Evolutionary conservation across 495 filamentous ascomycete species (phyloP), one percentile per base, ranked within the genome.

Genomic region (Wilcoxina mikolae): DNA sequence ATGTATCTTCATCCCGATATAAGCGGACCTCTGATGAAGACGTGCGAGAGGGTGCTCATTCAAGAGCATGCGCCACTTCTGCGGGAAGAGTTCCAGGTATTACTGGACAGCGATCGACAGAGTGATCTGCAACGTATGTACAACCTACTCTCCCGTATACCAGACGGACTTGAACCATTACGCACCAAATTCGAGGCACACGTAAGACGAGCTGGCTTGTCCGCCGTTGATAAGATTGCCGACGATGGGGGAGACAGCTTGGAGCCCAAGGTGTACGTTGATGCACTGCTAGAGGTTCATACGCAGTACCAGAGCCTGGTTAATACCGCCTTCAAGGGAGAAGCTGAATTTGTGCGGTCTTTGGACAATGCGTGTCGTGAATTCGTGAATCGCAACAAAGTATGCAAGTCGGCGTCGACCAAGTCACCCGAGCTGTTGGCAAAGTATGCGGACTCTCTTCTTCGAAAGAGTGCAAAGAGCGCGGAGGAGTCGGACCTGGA

Each of bases 91-190:
- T 99, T 99, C 67, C 93, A 99, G 66, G 77, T 84, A 9, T 76
- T 99, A n/a, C 72, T 99, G 26, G 88, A 96, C 58, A 88, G 91
- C 60, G 87, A 99, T 68, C 83, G 88, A 54, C 84, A 93, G 65
- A 87, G 94, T 20, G 91, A 99, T 63, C 81, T 99, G 69, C 84
- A 85, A 27, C 81, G 91, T 44, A 99, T 96, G 93, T 99, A 96
- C 67, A 82, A 78, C 64, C 77, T 99, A 3, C 76, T 99, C 0
- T 83, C 85, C 0, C 81, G 89, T 45, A 95, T 99, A 60, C 81
- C 84, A 31, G 90, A 95, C 44, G 91, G 93, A 0, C 68, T 96
- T 38, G 93, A 99, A 46, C 91, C 91, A 18, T 73, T 99, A 2
- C 80, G 93, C 27, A 74, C 76, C 23, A 85, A 82, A 53, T 99